phyloP scores from a whole-genome alignment of 352 stramenopile species.

The Pythium pyrilobum region DNA sequence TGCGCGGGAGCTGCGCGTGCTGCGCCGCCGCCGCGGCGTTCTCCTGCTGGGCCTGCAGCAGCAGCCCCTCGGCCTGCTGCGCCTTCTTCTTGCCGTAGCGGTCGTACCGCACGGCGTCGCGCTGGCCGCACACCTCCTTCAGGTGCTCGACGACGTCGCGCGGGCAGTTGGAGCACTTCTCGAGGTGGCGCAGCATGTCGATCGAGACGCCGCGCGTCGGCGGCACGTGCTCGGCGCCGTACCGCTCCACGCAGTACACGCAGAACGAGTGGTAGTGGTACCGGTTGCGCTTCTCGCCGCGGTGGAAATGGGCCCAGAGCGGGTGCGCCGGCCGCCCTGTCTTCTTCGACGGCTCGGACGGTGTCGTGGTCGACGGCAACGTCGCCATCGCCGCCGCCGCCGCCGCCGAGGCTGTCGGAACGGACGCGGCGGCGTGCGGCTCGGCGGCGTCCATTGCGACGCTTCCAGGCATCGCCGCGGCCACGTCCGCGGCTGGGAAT shows the following conservation, averaged over 20 bases:
- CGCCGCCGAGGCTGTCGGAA: neutral
- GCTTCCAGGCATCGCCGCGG: too few relatives aligned
- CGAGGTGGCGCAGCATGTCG: slow-evolving; percentile 79
- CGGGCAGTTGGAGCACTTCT: slow-evolving; percentile 69
- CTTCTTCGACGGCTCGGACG: slow-evolving; percentile 30
- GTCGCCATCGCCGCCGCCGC: neutral
- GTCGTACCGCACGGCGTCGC: slow-evolving; percentile 37
- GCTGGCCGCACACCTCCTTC: slow-evolving; percentile 47
- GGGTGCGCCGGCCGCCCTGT: slow-evolving; percentile 69
- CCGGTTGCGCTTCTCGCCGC: slow-evolving; percentile 79
- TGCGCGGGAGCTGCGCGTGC: too few relatives aligned
- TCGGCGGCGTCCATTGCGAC: too few relatives aligned
- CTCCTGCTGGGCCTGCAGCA: too few relatives aligned
- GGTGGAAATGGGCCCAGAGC: slow-evolving; percentile 78
- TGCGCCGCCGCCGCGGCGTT: too few relatives aligned
- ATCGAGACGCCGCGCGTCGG: slow-evolving; percentile 70
- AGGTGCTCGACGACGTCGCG: slow-evolving; percentile 52
- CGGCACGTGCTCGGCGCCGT: slow-evolving; percentile 45
- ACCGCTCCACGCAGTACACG: slow-evolving; percentile 64
- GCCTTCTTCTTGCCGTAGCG: slow-evolving; percentile 30
- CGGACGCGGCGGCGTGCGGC: neutral
- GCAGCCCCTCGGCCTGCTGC: neutral
- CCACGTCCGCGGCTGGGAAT: too few relatives aligned
- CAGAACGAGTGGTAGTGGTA: slow-evolving; percentile 86
- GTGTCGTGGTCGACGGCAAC: neutral